Percentiles rank a stretch among this genome's conserved stretches.
These are phyloP conservation scores for Phylloporus sp. DNA, from an alignment of 768 basidiomycete genomes.

Conservation along the genomic window DNA sequence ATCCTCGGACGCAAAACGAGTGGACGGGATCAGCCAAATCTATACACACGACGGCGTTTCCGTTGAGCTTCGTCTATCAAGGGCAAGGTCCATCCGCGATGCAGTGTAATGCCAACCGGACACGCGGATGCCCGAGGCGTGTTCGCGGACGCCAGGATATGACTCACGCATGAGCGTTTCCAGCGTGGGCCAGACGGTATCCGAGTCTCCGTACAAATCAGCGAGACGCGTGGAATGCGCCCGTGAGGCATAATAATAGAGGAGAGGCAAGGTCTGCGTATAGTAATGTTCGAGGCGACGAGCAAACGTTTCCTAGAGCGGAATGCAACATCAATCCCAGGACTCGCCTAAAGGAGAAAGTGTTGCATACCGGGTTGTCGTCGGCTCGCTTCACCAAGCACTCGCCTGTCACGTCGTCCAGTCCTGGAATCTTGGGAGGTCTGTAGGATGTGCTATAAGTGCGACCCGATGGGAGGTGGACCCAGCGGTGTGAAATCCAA, in stretches of 20 bases:
- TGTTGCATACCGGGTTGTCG: conserved; percentile 69
- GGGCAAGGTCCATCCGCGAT: conserved; percentile 9
- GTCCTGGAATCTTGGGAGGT: conserved; percentile 68
- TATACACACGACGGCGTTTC: background rate
- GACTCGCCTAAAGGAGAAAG: background rate
- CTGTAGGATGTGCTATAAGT: conserved; percentile 88
- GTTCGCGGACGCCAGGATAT: conserved; percentile 54
- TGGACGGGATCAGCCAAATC: background rate
- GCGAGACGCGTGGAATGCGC: conserved; percentile 45
- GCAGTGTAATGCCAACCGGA: conserved; percentile 12
- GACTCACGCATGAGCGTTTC: conserved; percentile 51
- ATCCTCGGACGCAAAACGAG: conserved; percentile 13
- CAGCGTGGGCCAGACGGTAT: conserved; percentile 82
- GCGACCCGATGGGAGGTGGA: conserved; percentile 81
- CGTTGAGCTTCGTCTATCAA: conserved; percentile 9
- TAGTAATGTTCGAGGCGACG: conserved; percentile 77
- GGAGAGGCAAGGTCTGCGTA: conserved; percentile 70
- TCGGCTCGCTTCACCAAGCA: conserved; percentile 77
- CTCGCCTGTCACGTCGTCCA: conserved; percentile 85
- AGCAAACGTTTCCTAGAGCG: conserved; percentile 64
- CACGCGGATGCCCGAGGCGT: conserved; percentile 17
- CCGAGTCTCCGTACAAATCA: conserved; percentile 63
- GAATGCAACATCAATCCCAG: conserved; percentile 5
- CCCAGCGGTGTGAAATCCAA: conserved; percentile 82
- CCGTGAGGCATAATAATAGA: conserved; percentile 59